phyloP scores from a whole-genome alignment of 139 green algal genomes.

The Diplosphaera chodatii region DNA sequence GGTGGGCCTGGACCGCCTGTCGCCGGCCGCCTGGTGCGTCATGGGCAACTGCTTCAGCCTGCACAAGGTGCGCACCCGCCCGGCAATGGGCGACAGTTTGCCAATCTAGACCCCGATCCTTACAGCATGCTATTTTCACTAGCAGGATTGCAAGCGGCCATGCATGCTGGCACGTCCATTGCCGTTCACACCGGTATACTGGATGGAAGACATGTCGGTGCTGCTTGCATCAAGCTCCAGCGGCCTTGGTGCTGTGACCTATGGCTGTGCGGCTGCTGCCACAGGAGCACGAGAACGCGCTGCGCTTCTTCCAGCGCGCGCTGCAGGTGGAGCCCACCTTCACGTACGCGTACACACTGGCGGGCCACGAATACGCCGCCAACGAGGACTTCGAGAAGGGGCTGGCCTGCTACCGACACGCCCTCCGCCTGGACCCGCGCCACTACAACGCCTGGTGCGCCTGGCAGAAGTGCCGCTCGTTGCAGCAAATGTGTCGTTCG shows the following conservation, averaged over 20 bases:
- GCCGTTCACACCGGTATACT: too few species aligned
- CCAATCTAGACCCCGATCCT: too few species aligned
- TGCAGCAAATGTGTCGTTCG: too few species aligned
- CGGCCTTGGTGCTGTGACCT: too few species aligned
- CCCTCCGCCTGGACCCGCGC: constrained; percentile 72
- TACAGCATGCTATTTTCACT: too few species aligned
- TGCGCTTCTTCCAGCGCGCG: constrained; percentile 82
- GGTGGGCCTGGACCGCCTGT: constrained; percentile 71
- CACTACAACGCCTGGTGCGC: constrained; percentile 98
- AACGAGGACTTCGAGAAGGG: constrained; percentile 89
- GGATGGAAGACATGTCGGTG: too few species aligned
- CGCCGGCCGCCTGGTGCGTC: constrained; percentile 79
- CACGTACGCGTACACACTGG: constrained; percentile 87
- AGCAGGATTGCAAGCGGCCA: too few species aligned
- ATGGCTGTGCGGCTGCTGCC: too few species aligned
- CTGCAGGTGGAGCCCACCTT: constrained; percentile 76
- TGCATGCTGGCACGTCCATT: too few species aligned
- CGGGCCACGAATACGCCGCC: constrained; percentile 87
- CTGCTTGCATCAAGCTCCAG: too few species aligned
- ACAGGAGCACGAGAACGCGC: constrained; percentile 79
- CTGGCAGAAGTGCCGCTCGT: too few species aligned
- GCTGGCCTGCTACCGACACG: constrained; percentile 73
- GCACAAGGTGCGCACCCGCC: constrained; percentile 49
- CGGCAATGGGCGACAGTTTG: too few species aligned
- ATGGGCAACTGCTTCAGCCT: constrained; percentile 91